phyloP scores from a whole-genome alignment of 768 basidiomycete genomes.

The Mycena capillaripes region DNA sequence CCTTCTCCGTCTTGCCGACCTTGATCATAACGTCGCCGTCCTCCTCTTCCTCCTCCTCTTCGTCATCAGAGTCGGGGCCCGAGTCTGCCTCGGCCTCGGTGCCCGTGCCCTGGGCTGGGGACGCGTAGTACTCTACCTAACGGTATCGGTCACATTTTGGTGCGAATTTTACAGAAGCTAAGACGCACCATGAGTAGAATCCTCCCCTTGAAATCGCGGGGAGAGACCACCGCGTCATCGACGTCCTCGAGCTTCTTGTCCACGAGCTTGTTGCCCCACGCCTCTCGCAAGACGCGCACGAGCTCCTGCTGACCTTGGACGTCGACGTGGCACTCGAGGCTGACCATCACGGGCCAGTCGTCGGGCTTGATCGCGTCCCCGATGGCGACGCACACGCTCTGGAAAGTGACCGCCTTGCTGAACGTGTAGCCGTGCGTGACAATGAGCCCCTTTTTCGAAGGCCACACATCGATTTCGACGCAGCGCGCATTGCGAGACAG shows the following conservation, averaged over 20 bases:
- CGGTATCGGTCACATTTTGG: not conserved
- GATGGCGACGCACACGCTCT: conserved; percentile 68
- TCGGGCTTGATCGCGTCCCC: conserved; percentile 54
- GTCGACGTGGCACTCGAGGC: conserved; percentile 74
- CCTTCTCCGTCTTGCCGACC: conserved; percentile 38
- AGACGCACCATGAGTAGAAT: conserved; percentile 70
- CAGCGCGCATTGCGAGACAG: conserved; percentile 66
- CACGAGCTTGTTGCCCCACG: conserved; percentile 68
- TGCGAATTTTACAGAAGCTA: not conserved
- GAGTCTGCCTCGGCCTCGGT: conserved; percentile 30
- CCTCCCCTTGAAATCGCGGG: conserved; percentile 62
- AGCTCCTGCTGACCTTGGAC: conserved; percentile 64
- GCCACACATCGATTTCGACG: conserved; percentile 81
- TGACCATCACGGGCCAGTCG: conserved; percentile 72
- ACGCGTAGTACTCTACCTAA: conserved; percentile 70
- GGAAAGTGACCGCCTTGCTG: conserved; percentile 64
- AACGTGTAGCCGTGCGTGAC: conserved; percentile 77
- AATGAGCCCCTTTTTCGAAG: conserved; percentile 63
- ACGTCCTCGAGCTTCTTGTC: conserved; percentile 53
- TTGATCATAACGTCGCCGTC: conserved; percentile 35
- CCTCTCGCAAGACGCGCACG: conserved; percentile 63
- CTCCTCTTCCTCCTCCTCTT: conserved; percentile 46
- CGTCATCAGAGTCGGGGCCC: conserved; percentile 40
- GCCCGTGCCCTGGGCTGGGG: conserved; percentile 41
- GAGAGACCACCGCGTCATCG: conserved; percentile 54